These are phyloP conservation scores for Dipteronia dyeriana DNA, from an alignment of 345 rosid species.

Conservation along the genomic window DNA sequence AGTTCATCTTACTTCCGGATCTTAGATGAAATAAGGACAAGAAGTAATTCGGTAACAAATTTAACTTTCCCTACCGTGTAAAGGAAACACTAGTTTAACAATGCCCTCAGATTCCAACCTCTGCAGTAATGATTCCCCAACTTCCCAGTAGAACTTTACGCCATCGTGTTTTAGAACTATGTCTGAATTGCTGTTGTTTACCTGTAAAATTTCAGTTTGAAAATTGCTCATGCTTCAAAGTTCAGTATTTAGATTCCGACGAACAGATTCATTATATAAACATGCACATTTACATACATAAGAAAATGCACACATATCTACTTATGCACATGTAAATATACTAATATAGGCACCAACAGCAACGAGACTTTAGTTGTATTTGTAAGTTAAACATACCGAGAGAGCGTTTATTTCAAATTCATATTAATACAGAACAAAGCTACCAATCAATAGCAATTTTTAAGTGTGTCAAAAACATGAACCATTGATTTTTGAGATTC, in stretches of 20 bases:
- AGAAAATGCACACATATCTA: not conserved
- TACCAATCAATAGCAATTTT: not conserved
- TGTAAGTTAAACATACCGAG: not conserved
- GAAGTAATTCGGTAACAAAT: conserved; percentile 2
- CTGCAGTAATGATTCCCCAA: conserved; percentile 65
- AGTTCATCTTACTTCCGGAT: conserved; percentile 23
- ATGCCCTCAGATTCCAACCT: conserved; percentile 68
- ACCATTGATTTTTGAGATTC: not conserved
- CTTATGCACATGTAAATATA: not conserved
- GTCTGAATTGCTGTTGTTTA: conserved; percentile 40
- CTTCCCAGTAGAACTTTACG: conserved; percentile 59
- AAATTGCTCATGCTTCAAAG: conserved; percentile 1
- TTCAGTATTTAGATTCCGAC: conserved; percentile 7
- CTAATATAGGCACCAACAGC: not conserved
- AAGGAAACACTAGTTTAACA: conserved; percentile 74
- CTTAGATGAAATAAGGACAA: conserved; percentile 15
- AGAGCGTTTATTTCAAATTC: not conserved
- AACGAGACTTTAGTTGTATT: not conserved
- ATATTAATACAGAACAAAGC: not conserved
- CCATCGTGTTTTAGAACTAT: conserved; percentile 46
- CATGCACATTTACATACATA: not conserved
- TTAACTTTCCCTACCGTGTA: conserved; percentile 62
- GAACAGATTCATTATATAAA: not conserved
- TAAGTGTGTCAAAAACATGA: not conserved
- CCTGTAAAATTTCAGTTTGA: conserved; percentile 43